These are phyloP conservation scores for Pholiota molesta DNA, from an alignment of 768 basidiomycete genomes.

Conservation along the genomic window DNA sequence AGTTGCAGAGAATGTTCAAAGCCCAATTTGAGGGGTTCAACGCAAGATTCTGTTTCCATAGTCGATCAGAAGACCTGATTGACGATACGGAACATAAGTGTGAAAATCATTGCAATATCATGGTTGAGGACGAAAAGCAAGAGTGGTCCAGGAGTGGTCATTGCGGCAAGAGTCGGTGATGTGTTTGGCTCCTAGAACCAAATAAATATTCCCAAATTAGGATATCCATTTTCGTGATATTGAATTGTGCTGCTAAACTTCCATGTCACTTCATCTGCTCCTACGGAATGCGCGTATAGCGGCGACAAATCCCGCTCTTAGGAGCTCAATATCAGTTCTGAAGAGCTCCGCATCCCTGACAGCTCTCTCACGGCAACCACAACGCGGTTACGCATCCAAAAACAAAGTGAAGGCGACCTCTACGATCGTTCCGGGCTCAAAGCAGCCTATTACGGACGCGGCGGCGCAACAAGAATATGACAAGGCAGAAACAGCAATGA, in stretches of 20 bases:
- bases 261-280: not conserved
- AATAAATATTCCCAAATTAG: not conserved
- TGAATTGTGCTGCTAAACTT: not conserved
- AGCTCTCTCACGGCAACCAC: not conserved
- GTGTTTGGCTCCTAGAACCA: not conserved
- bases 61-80: too few species aligned
- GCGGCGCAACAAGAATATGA: slow-evolving; percentile 60
- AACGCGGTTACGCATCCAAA: slow-evolving; percentile 34
- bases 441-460: slow-evolving; percentile 58
- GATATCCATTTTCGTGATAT: not conserved
- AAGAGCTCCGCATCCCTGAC: not conserved
- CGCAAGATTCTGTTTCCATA: too few species aligned
- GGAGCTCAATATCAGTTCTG: not conserved
- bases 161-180: too few species aligned
- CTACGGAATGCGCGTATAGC: not conserved
- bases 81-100: too few species aligned
- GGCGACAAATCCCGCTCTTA: not conserved
- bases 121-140: too few species aligned
- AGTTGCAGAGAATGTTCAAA: too few species aligned
- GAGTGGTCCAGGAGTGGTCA: too few species aligned
- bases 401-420: slow-evolving; percentile 54
- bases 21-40: too few species aligned
- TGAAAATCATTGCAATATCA: too few species aligned
- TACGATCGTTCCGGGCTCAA: slow-evolving; percentile 67
- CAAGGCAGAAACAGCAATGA: slow-evolving; percentile 68